Percentiles rank a stretch among this genome's conserved stretches.
These are phyloP conservation scores for Parasitella parasitica DNA, from an alignment of 371 early-diverging fungal genomes.

Conservation along the genomic window DNA sequence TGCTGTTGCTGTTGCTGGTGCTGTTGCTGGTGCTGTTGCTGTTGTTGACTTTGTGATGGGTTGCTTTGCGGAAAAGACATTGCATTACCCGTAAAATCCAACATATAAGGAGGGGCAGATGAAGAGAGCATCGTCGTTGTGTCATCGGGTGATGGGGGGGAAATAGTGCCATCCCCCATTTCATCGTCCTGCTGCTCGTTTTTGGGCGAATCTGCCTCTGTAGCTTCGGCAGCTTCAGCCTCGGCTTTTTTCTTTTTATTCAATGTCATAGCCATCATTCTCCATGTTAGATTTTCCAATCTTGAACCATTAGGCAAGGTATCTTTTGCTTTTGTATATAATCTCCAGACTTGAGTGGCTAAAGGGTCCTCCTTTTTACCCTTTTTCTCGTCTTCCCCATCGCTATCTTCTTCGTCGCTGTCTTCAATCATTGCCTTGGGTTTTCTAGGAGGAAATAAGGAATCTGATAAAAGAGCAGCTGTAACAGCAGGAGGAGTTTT, in stretches of 20 bases:
- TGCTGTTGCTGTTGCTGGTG: conserved; percentile 2
- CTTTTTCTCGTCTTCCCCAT: conserved; percentile 31
- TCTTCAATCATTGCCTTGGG: conserved; percentile 22
- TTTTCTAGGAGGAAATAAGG: conserved; percentile 27
- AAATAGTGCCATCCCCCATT: conserved; percentile 7
- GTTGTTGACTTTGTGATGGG: not conserved
- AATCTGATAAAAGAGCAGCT: conserved; percentile 32
- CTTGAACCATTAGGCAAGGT: conserved; percentile 58
- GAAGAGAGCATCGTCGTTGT: conserved; percentile 28
- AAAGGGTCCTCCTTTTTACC: conserved; percentile 49
- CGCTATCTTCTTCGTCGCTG: conserved; percentile 31
- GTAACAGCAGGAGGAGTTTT: conserved; percentile 30
- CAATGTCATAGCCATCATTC: conserved; percentile 63
- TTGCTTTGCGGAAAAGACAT: not conserved
- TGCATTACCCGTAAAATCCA: conserved; percentile 26
- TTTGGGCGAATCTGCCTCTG: not conserved
- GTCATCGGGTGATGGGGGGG: conserved; percentile 29
- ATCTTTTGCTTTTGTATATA: conserved; percentile 67
- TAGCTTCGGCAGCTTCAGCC: conserved; percentile 3
- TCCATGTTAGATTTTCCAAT: conserved; percentile 66
- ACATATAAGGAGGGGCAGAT: conserved; percentile 36
- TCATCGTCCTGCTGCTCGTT: not conserved
- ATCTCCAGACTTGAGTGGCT: conserved; percentile 61
- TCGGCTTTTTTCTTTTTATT: conserved; percentile 44
- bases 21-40: conserved; percentile 5